These are phyloP conservation scores for Juglanconis sp. DNA, from an alignment of 2,329 filamentous ascomycete species.

Conservation along the genomic window DNA sequence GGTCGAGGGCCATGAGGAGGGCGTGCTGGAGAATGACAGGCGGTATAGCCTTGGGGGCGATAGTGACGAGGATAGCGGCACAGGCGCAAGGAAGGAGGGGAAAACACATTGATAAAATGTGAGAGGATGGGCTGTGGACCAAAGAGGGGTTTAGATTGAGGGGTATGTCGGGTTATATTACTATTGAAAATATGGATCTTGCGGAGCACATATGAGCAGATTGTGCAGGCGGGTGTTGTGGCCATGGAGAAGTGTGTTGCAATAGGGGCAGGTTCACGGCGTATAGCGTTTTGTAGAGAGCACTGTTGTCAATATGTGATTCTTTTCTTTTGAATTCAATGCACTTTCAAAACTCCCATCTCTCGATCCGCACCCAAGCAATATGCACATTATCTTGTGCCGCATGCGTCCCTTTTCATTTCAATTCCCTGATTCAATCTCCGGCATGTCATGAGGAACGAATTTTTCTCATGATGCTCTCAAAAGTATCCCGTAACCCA, in stretches of 20 bases:
- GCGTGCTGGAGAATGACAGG: conserved; percentile 32
- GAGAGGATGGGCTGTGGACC: too few species aligned
- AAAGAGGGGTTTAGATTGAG: too few species aligned
- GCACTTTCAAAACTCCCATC: background rate
- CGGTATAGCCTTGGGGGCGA: conserved; percentile 57
- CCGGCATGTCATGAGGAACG: background rate
- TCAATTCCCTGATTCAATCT: background rate
- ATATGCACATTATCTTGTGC: too few species aligned
- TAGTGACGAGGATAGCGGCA: conserved; percentile 49
- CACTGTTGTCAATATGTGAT: background rate
- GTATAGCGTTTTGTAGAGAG: background rate
- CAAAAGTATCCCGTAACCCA: background rate
- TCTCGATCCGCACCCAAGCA: too few species aligned
- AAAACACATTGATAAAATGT: background rate
- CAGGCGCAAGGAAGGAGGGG: conserved; percentile 24
- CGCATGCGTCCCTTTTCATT: background rate
- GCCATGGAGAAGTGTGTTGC: background rate
- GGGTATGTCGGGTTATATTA: too few species aligned
- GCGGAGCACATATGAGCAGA: too few species aligned
- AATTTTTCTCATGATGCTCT: background rate
- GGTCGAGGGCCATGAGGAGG: conserved; percentile 29
- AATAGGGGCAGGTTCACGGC: background rate
- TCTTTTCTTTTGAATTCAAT: background rate
- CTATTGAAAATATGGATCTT: background rate
- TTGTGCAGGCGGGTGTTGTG: too few species aligned